Conservation (phyloP, 345 rosid genomes). For the Syzygium jambos region DNA sequence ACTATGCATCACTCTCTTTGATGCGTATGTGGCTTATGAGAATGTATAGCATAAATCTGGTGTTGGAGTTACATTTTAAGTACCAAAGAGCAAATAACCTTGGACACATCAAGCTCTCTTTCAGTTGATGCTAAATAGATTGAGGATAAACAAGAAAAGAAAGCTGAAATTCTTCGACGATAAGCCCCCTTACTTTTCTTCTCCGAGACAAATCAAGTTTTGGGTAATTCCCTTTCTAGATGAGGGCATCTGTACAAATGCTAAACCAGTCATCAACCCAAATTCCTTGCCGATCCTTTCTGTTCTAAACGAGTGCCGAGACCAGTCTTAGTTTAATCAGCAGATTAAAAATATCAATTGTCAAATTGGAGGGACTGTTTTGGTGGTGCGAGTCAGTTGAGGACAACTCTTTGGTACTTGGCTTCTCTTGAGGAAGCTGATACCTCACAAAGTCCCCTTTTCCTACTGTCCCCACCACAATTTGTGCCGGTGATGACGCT, state of each 20-base stretch:
- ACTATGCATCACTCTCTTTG: background rate
- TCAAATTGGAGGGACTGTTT: background rate
- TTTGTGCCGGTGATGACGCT: slow-evolving; percentile 10
- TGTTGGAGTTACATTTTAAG: background rate
- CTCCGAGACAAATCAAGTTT: background rate
- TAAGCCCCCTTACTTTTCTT: background rate
- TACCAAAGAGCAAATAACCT: background rate
- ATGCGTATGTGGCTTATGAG: background rate
- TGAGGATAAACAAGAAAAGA: background rate
- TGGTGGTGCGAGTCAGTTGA: slow-evolving; percentile 33
- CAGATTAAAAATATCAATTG: background rate
- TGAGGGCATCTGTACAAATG: background rate
- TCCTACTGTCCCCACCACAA: slow-evolving; percentile 49
- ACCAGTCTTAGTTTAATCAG: background rate
- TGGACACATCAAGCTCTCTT: background rate
- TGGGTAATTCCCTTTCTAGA: background rate
- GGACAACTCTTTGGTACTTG: slow-evolving; percentile 58
- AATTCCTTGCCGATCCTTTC: background rate
- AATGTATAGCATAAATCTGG: background rate
- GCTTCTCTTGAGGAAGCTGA: slow-evolving; percentile 40
- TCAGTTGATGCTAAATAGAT: background rate
- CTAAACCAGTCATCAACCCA: background rate
- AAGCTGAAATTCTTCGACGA: background rate
- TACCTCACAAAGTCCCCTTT: slow-evolving; percentile 42
- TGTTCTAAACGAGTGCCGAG: background rate